Conservation (phyloP, 768 basidiomycete species). For the Nidula microcarpa region DNA sequence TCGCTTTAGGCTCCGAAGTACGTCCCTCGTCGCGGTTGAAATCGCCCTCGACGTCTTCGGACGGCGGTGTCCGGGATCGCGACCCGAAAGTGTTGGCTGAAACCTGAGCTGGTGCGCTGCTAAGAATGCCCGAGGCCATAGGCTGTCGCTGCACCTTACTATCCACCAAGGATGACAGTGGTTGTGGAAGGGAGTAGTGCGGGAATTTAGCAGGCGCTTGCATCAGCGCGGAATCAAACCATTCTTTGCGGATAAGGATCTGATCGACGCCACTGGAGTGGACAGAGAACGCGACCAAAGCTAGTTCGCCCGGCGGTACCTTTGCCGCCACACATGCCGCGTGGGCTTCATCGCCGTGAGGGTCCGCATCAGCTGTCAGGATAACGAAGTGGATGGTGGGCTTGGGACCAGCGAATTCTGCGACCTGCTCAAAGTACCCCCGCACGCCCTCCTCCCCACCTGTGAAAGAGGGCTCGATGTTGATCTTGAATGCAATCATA, state of each 20-base stretch:
- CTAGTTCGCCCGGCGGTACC: conserved; percentile 69
- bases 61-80: conserved; percentile 64
- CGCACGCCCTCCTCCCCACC: conserved; percentile 61
- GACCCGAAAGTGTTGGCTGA: conserved; percentile 24
- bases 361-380: conserved; percentile 80
- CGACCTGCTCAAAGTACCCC: conserved; percentile 75
- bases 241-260: conserved; percentile 80
- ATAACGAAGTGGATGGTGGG: conserved; percentile 89
- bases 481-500: conserved; percentile 76
- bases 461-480: conserved; percentile 57
- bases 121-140: conserved; percentile 5
- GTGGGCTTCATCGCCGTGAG: conserved; percentile 76
- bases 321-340: conserved; percentile 85
- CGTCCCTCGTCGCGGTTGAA: conserved; percentile 58
- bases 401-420: conserved; percentile 81
- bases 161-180: conserved; percentile 13
- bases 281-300: conserved; percentile 85
- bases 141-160: conserved; percentile 19
- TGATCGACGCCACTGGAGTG: conserved; percentile 89
- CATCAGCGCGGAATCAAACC: conserved; percentile 70
- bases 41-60: conserved; percentile 73
- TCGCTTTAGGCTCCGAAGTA: conserved; percentile 38
- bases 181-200: conserved; percentile 30
- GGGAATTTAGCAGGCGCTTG: conserved; percentile 64
- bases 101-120: conserved; percentile 11